Evolutionary conservation across 768 basidiomycete genomes (phyloP).

Genomic region (Leccinum pellstonianum): DNA sequence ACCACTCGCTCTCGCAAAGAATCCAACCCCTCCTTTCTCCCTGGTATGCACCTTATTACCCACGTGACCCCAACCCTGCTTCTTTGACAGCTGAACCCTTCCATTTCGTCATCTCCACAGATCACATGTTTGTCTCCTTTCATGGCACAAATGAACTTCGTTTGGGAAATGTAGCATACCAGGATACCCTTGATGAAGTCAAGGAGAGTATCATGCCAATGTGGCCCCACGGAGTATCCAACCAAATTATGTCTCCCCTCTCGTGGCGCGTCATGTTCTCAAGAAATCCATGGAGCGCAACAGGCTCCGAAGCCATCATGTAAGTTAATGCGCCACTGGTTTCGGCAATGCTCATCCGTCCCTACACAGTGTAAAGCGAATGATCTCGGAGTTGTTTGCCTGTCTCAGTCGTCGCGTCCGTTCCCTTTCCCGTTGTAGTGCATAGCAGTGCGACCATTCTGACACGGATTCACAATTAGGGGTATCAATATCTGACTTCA

Average conservation of each 20-base stretch:
- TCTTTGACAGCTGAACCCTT: constrained; percentile 24
- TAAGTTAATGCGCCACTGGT: constrained; percentile 27
- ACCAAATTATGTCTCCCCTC: constrained; percentile 37
- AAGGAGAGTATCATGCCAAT: constrained; percentile 53
- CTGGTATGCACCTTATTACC: constrained; percentile 20
- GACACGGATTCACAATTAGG: constrained; percentile 40
- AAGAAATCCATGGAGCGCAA: constrained; percentile 66
- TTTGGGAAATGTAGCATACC: constrained; percentile 43
- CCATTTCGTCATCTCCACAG: constrained; percentile 38
- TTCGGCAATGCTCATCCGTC: constrained; percentile 22
- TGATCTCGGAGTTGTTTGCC: constrained; percentile 60
- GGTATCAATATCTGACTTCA: constrained; percentile 68
- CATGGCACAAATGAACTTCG: constrained; percentile 63
- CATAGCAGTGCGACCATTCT: constrained; percentile 1
- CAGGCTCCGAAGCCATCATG: constrained; percentile 53
- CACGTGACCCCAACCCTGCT: constrained; percentile 7
- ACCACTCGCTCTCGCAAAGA: constrained; percentile 36
- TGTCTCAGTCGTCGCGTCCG: constrained; percentile 59
- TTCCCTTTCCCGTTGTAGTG: constrained; percentile 11
- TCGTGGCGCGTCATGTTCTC: constrained; percentile 64
- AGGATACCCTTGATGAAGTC: constrained; percentile 59
- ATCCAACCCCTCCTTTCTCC: constrained; percentile 35
- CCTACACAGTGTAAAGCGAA: constrained; percentile 49
- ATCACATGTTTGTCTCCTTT: constrained; percentile 73
- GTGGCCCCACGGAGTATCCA: constrained; percentile 66